These are phyloP conservation scores for Fomitopsis schrenkii DNA, from an alignment of 1,284 basidiomycete species.

Conservation along the genomic window DNA sequence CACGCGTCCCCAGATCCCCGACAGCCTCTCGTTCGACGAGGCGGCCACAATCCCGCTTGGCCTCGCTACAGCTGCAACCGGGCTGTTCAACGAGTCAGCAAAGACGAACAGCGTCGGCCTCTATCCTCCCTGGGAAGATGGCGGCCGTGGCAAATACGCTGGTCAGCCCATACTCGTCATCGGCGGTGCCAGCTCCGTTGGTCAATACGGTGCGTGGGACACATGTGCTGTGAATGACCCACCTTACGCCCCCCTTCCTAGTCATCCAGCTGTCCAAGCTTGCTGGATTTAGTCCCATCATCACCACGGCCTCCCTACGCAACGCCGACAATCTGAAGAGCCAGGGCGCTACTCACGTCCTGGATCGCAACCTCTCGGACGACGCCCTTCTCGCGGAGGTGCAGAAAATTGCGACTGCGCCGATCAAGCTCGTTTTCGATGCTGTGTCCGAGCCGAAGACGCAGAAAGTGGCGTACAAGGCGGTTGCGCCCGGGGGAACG, in stretches of 20 bases:
- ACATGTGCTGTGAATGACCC: background rate
- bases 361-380: constrained; percentile 25
- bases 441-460: constrained; percentile 21
- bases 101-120: constrained; percentile 9
- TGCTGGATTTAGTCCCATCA: constrained; percentile 31
- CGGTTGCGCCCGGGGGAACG: constrained; percentile 16
- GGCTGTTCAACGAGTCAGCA: constrained; percentile 1
- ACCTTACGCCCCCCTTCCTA: background rate
- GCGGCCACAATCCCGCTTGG: constrained; percentile 10
- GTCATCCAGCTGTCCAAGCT: constrained; percentile 31
- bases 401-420: constrained; percentile 13
- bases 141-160: constrained; percentile 26
- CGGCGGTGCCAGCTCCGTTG: constrained; percentile 31
- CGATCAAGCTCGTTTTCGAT: constrained; percentile 23
- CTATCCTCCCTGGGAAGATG: constrained; percentile 18
- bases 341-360: constrained; percentile 33
- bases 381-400: constrained; percentile 15
- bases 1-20: background rate
- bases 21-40: constrained; percentile 1
- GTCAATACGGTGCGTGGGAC: constrained; percentile 22
- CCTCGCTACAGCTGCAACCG: constrained; percentile 5
- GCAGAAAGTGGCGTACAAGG: constrained; percentile 14
- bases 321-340: constrained; percentile 28
- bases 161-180: constrained; percentile 28
- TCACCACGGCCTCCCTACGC: constrained; percentile 31